Evolutionary conservation across 208 protist species (phyloP).

Genomic region (Trypanosoma conorhini): DNA sequence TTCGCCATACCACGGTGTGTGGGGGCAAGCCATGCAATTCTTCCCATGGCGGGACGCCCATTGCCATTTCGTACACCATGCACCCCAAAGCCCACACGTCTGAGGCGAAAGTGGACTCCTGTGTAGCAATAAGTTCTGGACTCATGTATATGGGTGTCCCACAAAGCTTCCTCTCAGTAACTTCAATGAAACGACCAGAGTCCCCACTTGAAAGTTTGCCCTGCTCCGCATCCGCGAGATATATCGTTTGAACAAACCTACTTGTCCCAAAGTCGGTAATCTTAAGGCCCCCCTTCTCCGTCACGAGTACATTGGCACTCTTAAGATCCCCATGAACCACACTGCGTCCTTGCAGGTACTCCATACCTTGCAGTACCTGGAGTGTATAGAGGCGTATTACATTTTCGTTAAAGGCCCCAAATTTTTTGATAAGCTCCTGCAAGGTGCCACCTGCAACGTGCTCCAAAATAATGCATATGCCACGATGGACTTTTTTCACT

Average conservation of each 20-base stretch:
- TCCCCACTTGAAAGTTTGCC: neutral
- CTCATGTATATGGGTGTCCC: constrained; percentile 89
- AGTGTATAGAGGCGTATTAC: constrained; percentile 82
- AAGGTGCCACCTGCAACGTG: constrained; percentile 89
- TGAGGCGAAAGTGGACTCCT: constrained; percentile 61
- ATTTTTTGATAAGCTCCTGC: constrained; percentile 79
- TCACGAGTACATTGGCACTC: constrained; percentile 86
- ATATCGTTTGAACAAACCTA: constrained; percentile 19
- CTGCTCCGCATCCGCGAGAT: neutral
- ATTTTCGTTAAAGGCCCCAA: constrained; percentile 85
- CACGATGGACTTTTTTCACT: constrained; percentile 47
- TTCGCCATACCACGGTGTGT: constrained; percentile 59
- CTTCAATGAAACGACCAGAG: neutral
- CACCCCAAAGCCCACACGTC: constrained; percentile 91
- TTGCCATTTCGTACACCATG: constrained; percentile 90
- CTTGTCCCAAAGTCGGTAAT: constrained; percentile 93
- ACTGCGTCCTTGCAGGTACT: constrained; percentile 65
- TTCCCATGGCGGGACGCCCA: constrained; percentile 67
- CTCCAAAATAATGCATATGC: constrained; percentile 88
- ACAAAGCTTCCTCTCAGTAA: constrained; percentile 32
- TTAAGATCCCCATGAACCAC: constrained; percentile 90
- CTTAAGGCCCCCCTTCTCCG: constrained; percentile 79
- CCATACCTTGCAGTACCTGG: constrained; percentile 85
- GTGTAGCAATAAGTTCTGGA: constrained; percentile 70
- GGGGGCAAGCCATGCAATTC: constrained; percentile 52